Conservation (phyloP, 2,329 filamentous ascomycete genomes). For the Neonectria punicea region DNA sequence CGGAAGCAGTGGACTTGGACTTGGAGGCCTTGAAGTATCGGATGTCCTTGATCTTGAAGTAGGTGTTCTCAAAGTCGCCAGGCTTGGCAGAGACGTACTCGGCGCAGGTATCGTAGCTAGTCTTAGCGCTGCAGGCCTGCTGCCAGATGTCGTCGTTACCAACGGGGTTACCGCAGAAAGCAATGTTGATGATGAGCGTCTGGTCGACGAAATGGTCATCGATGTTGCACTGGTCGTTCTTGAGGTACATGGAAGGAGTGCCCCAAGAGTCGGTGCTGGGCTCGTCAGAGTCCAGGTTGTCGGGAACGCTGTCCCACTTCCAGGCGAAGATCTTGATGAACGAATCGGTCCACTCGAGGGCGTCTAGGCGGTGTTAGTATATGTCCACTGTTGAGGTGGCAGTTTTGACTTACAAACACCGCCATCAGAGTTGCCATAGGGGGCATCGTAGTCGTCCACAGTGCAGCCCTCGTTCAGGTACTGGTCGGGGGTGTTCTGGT, state of each 20-base stretch:
- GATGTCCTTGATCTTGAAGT: constrained; percentile 59
- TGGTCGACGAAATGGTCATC: constrained; percentile 71
- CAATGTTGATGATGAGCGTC: constrained; percentile 78
- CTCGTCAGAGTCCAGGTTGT: constrained; percentile 49
- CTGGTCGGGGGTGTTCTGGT: constrained; percentile 47
- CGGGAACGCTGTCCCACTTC: constrained; percentile 45
- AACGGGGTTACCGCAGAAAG: constrained; percentile 80
- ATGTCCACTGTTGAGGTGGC: constrained; percentile 37
- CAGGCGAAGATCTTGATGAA: constrained; percentile 57
- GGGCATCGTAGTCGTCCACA: constrained; percentile 50
- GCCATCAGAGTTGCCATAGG: constrained; percentile 51
- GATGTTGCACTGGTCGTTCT: constrained; percentile 69
- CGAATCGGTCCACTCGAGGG: constrained; percentile 55
- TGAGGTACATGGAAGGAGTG: constrained; percentile 69
- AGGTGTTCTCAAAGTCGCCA: constrained; percentile 48
- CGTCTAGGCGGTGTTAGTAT: constrained; percentile 40
- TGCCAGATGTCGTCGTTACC: constrained; percentile 41
- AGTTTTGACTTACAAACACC: constrained; percentile 59
- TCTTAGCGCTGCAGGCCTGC: constrained; percentile 32
- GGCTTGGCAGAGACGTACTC: constrained; percentile 53
- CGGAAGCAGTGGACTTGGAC: constrained; percentile 26
- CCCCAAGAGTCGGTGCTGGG: constrained; percentile 76
- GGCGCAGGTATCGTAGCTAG: constrained; percentile 43
- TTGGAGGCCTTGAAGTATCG: constrained; percentile 45
- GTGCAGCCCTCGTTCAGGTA: constrained; percentile 54